phyloP scores from a whole-genome alignment of 192 early-diverging fungal genomes.

The Backusella australiensis region DNA sequence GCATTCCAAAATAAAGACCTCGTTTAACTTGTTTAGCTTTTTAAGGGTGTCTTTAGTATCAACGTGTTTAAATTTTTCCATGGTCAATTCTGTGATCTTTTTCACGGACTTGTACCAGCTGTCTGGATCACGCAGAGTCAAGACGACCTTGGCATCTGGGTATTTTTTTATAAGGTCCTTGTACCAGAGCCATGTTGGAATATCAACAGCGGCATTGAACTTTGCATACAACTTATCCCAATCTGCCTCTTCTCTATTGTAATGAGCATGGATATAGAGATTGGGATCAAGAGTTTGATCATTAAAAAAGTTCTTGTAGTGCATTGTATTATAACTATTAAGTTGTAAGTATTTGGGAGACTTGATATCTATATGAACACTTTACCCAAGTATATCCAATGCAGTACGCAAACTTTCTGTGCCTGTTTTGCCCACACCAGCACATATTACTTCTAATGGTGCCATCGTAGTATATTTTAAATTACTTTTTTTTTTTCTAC shows the following conservation, averaged over 20 bases:
- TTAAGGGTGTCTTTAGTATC: neutral
- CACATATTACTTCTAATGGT: slow-evolving; percentile 23
- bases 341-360: neutral
- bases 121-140: slow-evolving; percentile 14
- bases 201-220: slow-evolving; percentile 18
- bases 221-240: slow-evolving; percentile 16
- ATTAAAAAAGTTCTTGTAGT: slow-evolving; percentile 11
- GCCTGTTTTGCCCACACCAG: slow-evolving; percentile 22
- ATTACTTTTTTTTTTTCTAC: neutral
- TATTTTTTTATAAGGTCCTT: slow-evolving; percentile 20
- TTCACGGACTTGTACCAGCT: slow-evolving; percentile 19
- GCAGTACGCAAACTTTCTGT: slow-evolving; percentile 23
- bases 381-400: slow-evolving; percentile 25
- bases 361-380: neutral
- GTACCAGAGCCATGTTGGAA: slow-evolving; percentile 16
- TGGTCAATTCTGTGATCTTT: neutral
- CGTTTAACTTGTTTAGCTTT: neutral
- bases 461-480: neutral
- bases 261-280: neutral
- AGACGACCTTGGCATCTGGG: slow-evolving; percentile 22
- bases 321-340: slow-evolving; percentile 16
- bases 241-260: slow-evolving; percentile 9
- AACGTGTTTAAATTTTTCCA: neutral
- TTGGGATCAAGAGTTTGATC: slow-evolving; percentile 9
- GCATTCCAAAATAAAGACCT: neutral